Base-by-base conservation (phyloP, 2,329 filamentous ascomycete genomes). In the Lachnellula arida region DNA sequence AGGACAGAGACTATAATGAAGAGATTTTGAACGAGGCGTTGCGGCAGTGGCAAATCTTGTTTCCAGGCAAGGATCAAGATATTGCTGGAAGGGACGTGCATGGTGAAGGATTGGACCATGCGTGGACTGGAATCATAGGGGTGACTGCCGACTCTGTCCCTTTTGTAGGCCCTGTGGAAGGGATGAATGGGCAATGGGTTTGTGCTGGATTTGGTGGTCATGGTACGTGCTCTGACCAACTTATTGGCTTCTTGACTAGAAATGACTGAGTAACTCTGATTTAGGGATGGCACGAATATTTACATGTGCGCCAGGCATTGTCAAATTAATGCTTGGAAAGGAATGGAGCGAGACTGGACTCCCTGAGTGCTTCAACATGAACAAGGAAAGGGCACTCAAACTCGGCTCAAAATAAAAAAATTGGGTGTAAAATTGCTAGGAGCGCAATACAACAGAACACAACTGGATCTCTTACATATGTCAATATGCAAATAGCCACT, bases 141-240 rank as follows among this genome's bases (percentile, higher is more conserved):
- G 74, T 77, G 74, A 78, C 75, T 42, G 65, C 70, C 0, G 75
- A 79, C 62, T 74, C 69, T 11, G 74, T 78, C 12, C 76, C 77
- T 0, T 73, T 77, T 56, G 67, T 79, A n/a, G 76, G 76, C 1
- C 62, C 64, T 1, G 63, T 79, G 5, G 67, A 73, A 9, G 68
- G 67, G 0, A 57, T 73, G 7, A 69, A 72, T 9, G 76, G 76
- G 4, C 76, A 79, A 52, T 79, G 70, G 63, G 70, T 79, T 8
- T 78, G 75, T 60, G 76, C 75, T n/a, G 76, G 76, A 0, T 78
- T 78, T 56, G 77, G 78, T 60, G 76, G 75, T 0, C 75, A 78
- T 62, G 75, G 75, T 71, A 59, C 68, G 67, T 61, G n/a, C 5
- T 51, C 22, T 56, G 19, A 15, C 15, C n/a, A 35, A 39, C 32